Evolutionary conservation across 352 stramenopile genomes (phyloP).

Genomic region (Phytophthora pseudosyringae): DNA sequence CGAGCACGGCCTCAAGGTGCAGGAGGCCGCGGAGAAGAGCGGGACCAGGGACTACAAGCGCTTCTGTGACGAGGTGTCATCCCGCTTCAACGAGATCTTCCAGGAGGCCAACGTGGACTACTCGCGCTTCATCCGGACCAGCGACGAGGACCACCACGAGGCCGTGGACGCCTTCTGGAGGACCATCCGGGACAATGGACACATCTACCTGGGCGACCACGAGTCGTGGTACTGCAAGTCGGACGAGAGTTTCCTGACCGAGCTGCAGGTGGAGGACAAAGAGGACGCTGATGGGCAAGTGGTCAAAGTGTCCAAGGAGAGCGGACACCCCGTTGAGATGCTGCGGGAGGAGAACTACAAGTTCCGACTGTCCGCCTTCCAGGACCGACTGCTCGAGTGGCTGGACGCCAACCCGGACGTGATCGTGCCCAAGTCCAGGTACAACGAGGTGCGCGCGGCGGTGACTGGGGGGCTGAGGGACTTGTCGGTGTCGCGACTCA

Average conservation of each 20-base stretch:
- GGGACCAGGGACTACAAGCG: conserved; percentile 81
- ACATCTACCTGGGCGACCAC: conserved; percentile 98
- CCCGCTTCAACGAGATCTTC: conserved; percentile 92
- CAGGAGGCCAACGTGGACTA: conserved; percentile 91
- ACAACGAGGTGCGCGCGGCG: conserved; percentile 93
- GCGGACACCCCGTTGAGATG: conserved; percentile 93
- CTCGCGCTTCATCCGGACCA: conserved; percentile 98
- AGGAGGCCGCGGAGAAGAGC: conserved; percentile 92
- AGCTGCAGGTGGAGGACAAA: conserved; percentile 95
- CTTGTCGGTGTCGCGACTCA: conserved; percentile 96
- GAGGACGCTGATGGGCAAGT: conserved; percentile 42
- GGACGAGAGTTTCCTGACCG: conserved; percentile 99
- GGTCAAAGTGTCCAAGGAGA: conserved; percentile 88
- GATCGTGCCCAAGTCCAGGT: conserved; percentile 90
- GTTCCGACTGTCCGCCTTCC: conserved; percentile 96
- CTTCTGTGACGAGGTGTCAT: conserved; percentile 94
- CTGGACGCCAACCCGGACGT: conserved; percentile 88
- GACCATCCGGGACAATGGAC: conserved; percentile 86
- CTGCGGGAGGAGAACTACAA: conserved; percentile 99
- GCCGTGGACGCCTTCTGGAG: conserved; percentile 94
- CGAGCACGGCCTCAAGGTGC: conserved; percentile 98
- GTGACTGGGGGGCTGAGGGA: conserved; percentile 93
- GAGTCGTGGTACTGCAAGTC: conserved; percentile 99
- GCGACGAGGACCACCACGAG: conserved; percentile 92
- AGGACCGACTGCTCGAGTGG: conserved; percentile 93